Percentiles rank a stretch among this genome's conserved stretches.
Conservation (phyloP, 306 rosid species). For the Quercus variabilis region DNA sequence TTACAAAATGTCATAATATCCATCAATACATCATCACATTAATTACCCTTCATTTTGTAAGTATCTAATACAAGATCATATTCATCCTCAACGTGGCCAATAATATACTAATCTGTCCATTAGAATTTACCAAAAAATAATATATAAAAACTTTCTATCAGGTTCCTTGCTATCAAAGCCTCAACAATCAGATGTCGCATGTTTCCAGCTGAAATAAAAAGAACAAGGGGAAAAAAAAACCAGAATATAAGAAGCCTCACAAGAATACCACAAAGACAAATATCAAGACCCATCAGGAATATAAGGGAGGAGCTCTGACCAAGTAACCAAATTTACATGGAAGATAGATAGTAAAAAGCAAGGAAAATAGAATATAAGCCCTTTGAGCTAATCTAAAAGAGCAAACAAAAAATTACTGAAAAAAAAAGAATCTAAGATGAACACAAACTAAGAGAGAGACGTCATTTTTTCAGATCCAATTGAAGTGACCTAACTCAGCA, state of each 20-base stretch:
- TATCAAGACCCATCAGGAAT: not conserved
- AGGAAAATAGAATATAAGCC: not conserved
- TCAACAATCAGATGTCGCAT: too few species aligned
- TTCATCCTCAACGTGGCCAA: too few species aligned
- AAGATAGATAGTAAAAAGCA: constrained; percentile 6
- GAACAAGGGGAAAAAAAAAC: not conserved
- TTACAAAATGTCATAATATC: too few species aligned
- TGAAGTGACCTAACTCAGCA: not conserved
- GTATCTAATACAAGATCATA: too few species aligned
- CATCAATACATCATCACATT: too few species aligned
- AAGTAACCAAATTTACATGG: constrained; percentile 7
- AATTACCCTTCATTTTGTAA: too few species aligned
- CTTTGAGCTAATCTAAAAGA: not conserved
- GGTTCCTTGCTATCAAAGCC: accelerated
- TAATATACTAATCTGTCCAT: too few species aligned
- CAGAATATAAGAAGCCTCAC: constrained; percentile 10
- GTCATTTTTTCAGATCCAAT: not conserved
- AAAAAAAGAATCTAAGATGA: too few species aligned
- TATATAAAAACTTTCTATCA: too few species aligned
- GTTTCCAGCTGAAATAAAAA: too few species aligned
- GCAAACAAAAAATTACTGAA: constrained; percentile 3
- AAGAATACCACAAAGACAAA: constrained; percentile 1
- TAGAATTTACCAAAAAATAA: too few species aligned
- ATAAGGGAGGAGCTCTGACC: not conserved
- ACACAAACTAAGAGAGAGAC: too few species aligned